Conservation (phyloP, 1,284 basidiomycete genomes). For the Naganishia cerealis region DNA sequence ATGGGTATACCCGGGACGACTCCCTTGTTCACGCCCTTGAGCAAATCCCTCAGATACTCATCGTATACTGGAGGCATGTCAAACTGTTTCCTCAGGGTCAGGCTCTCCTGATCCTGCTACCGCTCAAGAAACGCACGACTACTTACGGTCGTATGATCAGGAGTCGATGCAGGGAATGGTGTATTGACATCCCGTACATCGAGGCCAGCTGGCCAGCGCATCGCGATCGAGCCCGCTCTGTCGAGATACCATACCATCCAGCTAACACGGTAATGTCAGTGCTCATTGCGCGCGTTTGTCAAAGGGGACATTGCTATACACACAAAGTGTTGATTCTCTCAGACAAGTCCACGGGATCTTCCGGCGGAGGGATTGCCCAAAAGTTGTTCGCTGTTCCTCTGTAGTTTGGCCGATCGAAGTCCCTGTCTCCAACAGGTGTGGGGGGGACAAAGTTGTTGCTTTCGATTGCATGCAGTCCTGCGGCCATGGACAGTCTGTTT, state of each 20-base stretch:
- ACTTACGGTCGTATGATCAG: conserved; percentile 17
- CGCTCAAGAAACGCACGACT: neutral
- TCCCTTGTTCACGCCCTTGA: conserved; percentile 24
- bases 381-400: neutral
- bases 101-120: neutral
- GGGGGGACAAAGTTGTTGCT: conserved; percentile 18
- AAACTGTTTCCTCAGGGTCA: neutral
- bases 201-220: conserved; percentile 42
- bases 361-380: conserved; percentile 30
- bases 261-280: conserved; percentile 31
- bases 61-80: conserved; percentile 4
- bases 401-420: conserved; percentile 19
- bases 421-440: neutral
- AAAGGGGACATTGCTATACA: neutral
- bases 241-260: conserved; percentile 46
- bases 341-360: conserved; percentile 29
- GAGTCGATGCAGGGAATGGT: conserved; percentile 38
- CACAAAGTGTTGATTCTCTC: conserved; percentile 33
- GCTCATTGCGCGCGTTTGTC: conserved; percentile 32
- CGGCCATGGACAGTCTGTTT: conserved; percentile 20
- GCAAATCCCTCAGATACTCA: conserved; percentile 25
- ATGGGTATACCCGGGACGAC: conserved; percentile 1
- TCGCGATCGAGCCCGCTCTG: conserved; percentile 41
- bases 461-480: conserved; percentile 21
- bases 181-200: conserved; percentile 40